Conservation (phyloP, 345 rosid species). For the Zanthoxylum bungeanum region DNA sequence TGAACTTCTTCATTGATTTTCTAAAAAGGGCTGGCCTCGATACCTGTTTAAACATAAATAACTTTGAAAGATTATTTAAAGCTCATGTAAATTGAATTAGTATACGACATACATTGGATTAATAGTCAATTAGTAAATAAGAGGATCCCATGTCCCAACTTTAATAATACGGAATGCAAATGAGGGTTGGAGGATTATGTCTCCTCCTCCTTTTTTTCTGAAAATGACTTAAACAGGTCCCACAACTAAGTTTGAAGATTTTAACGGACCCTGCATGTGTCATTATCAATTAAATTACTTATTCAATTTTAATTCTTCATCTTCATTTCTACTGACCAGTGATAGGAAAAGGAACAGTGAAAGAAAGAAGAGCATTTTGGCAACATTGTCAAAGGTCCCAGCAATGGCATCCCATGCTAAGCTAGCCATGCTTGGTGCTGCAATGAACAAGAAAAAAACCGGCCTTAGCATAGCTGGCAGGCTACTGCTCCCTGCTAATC, state of each 20-base stretch:
- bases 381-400: slow-evolving; percentile 22
- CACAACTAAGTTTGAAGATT: background rate
- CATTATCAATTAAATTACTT: slow-evolving; percentile 7
- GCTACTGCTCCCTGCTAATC: slow-evolving; percentile 21
- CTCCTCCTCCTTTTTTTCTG: too few species aligned
- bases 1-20: slow-evolving; percentile 41
- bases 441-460: slow-evolving; percentile 34
- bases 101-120: too few species aligned
- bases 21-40: slow-evolving; percentile 32
- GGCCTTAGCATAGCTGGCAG: slow-evolving; percentile 31
- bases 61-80: background rate
- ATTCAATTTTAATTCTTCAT: slow-evolving; percentile 9
- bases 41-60: slow-evolving; percentile 8
- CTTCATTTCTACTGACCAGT: slow-evolving; percentile 27
- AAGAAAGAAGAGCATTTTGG: slow-evolving; percentile 39
- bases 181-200: background rate
- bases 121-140: too few species aligned
- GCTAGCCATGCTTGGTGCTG: slow-evolving; percentile 33
- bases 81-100: too few species aligned
- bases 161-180: too few species aligned
- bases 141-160: too few species aligned
- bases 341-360: slow-evolving; percentile 34
- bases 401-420: slow-evolving; percentile 32
- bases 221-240: background rate
- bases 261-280: background rate